phyloP scores from a whole-genome alignment of 2,329 filamentous ascomycete species.

The Westerdykella sp. region DNA sequence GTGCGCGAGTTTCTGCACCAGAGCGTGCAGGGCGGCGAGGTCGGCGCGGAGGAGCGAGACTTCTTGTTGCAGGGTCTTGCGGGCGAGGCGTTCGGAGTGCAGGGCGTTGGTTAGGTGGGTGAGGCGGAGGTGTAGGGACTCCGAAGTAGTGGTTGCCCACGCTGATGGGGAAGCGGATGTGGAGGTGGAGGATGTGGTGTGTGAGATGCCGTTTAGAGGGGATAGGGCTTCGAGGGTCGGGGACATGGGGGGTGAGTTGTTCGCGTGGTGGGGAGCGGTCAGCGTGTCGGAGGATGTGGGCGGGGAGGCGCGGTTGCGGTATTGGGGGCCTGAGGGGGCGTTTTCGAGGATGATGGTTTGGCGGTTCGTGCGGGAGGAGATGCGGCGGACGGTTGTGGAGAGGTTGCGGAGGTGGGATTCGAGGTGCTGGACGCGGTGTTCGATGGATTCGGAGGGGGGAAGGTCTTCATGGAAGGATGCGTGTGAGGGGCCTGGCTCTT shows the following conservation, averaged over 20 bases:
- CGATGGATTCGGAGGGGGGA: constrained; percentile 26
- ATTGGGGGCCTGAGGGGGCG: constrained; percentile 26
- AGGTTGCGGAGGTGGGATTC: constrained; percentile 27
- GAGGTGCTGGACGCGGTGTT: constrained; percentile 30
- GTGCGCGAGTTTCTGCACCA: constrained; percentile 22
- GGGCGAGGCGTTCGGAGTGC: constrained; percentile 25
- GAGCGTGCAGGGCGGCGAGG: constrained; percentile 23
- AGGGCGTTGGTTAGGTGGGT: constrained; percentile 22
- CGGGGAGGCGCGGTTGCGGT: constrained; percentile 27
- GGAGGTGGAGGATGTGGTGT: not conserved
- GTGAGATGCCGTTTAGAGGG: not conserved
- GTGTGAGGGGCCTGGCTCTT: constrained; percentile 2
- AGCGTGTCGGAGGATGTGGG: constrained; percentile 6
- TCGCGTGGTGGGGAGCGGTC: constrained; percentile 8
- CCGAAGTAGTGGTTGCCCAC: too few relatives aligned
- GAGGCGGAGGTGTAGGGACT: constrained; percentile 9
- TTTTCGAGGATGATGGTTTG: constrained; percentile 37
- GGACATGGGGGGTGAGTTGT: constrained; percentile 8
- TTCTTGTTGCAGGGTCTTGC: constrained; percentile 30
- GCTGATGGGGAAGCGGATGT: too few relatives aligned
- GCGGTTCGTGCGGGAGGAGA: constrained; percentile 30
- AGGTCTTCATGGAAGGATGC: constrained; percentile 10
- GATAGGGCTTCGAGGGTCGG: constrained; percentile 6
- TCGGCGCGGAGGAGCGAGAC: constrained; percentile 28
- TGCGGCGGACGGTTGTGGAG: constrained; percentile 26